phyloP scores from a whole-genome alignment of 768 basidiomycete genomes.

The Leccinum fibrillosum region DNA sequence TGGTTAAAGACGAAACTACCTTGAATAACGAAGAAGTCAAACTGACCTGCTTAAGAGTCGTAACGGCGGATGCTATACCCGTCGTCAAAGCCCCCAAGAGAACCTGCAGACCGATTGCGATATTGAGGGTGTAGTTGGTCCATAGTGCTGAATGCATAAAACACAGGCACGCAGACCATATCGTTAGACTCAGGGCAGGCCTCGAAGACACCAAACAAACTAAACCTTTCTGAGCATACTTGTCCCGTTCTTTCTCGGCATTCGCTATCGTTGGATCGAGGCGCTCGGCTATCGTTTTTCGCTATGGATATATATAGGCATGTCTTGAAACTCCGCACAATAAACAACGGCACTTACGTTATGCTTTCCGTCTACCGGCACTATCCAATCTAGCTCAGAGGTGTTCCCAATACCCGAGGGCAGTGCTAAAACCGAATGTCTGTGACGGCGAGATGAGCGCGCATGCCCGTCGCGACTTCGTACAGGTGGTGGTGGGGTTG shows the following conservation, averaged over 20 bases:
- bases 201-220: not conserved
- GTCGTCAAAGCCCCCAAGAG: slow-evolving; percentile 66
- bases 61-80: slow-evolving; percentile 50
- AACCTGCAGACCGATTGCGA: slow-evolving; percentile 62
- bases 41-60: slow-evolving; percentile 40
- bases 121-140: slow-evolving; percentile 35
- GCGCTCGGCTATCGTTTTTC: slow-evolving; percentile 48
- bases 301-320: slow-evolving; percentile 6
- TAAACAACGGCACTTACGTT: slow-evolving; percentile 10
- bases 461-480: slow-evolving; percentile 17
- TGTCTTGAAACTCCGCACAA: not conserved
- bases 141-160: slow-evolving; percentile 24
- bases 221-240: slow-evolving; percentile 45
- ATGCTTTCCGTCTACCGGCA: slow-evolving; percentile 22
- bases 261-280: slow-evolving; percentile 50
- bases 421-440: not conserved
- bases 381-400: slow-evolving; percentile 25
- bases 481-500: slow-evolving; percentile 6
- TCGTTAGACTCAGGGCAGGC: not conserved
- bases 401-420: not conserved
- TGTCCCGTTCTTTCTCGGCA: slow-evolving; percentile 46
- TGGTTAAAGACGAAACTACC: not conserved
- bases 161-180: not conserved
- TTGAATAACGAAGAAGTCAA: not conserved
- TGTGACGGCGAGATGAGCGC: slow-evolving; percentile 13